These are phyloP conservation scores for Ammopiptanthus mongolicus DNA, from an alignment of 306 rosid genomes.

Conservation along the genomic window DNA sequence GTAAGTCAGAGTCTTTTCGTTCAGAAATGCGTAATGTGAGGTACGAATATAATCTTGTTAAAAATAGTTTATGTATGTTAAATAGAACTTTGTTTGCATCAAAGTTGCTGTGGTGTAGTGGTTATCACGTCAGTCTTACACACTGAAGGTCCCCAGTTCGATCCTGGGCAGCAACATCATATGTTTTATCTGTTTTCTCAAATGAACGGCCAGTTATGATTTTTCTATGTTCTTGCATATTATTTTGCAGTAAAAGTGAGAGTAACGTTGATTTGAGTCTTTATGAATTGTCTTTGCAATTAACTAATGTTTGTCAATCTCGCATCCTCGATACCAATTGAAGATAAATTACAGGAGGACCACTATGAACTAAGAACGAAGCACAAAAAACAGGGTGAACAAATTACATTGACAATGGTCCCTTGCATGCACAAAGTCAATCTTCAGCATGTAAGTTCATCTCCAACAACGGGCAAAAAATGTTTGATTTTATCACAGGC, in stretches of 20 bases:
- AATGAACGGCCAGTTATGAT: too few species aligned
- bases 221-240: too few species aligned
- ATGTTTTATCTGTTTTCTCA: too few species aligned
- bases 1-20: not conserved
- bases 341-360: not conserved
- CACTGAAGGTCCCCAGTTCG: conserved; percentile 56
- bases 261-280: not conserved
- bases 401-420: not conserved
- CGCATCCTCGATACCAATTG: not conserved
- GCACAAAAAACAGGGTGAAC: not conserved
- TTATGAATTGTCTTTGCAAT: not conserved
- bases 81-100: not conserved
- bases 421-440: not conserved
- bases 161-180: conserved; percentile 46
- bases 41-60: too few species aligned
- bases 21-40: too few species aligned
- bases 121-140: conserved; percentile 53
- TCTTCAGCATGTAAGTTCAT: not conserved
- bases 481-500: not conserved
- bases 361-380: not conserved
- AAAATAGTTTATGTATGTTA: too few species aligned
- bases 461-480: not conserved
- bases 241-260: too few species aligned
- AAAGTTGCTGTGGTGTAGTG: conserved; percentile 47
- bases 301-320: not conserved